These are phyloP conservation scores for Dictyostelium purpureum DNA, from an alignment of 78 protist genomes.

Conservation along the genomic window DNA sequence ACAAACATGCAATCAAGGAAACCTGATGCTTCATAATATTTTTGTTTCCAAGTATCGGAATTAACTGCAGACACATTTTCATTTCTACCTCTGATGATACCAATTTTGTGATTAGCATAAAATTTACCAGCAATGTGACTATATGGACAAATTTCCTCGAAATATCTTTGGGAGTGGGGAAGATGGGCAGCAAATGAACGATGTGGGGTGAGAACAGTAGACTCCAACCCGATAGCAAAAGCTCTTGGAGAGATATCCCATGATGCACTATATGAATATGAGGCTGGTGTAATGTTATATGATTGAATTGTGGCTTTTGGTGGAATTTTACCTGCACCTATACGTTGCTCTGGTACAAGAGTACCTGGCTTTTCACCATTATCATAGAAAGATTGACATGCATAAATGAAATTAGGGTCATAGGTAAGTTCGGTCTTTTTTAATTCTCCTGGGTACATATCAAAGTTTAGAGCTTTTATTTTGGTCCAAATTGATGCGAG, in stretches of 20 bases:
- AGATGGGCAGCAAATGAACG: neutral
- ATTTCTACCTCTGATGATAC: neutral
- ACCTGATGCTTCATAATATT: neutral
- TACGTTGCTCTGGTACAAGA: neutral
- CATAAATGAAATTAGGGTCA: neutral
- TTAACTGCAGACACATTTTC: too few species aligned
- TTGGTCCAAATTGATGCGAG: neutral
- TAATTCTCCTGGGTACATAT: neutral
- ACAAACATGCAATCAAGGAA: neutral
- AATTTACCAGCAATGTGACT: neutral
- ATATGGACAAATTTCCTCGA: neutral
- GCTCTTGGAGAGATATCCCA: neutral
- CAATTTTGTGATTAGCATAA: neutral
- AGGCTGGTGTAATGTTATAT: neutral
- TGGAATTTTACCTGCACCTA: neutral
- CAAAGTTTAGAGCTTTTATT: neutral
- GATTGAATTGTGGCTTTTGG: neutral
- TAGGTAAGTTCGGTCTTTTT: neutral
- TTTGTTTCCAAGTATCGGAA: too few species aligned
- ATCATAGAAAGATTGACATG: neutral
- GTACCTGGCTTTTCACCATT: neutral
- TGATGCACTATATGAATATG: neutral
- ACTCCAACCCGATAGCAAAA: neutral
- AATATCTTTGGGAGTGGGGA: too few species aligned
- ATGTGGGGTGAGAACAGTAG: neutral